Evolutionary conservation across 2,329 filamentous ascomycete species (phyloP).

Genomic region (Penicillium sp.): DNA sequence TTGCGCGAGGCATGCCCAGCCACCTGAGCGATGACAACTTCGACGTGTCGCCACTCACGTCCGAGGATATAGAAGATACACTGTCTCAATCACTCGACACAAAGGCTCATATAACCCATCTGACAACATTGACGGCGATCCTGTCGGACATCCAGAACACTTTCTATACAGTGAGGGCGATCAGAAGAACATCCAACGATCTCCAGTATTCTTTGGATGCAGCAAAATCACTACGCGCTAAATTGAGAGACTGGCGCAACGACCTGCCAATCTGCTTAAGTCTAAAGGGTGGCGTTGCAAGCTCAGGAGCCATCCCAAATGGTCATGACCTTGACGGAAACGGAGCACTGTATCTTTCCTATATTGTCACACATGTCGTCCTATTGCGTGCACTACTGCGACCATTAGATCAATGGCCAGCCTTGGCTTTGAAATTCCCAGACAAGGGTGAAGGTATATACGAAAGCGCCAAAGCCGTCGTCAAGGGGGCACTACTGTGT

Average conservation of each 20-base stretch:
- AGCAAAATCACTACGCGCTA: neutral
- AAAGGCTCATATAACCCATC: neutral
- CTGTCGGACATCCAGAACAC: neutral
- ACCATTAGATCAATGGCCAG: neutral
- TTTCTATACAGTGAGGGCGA: neutral
- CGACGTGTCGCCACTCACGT: neutral
- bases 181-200: slow-evolving; percentile 1
- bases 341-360: slow-evolving; percentile 1
- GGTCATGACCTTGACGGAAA: neutral
- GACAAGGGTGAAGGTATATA: neutral
- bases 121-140: neutral
- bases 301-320: no score
- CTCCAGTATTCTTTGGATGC: slow-evolving; percentile 1
- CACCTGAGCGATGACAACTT: slow-evolving; percentile 1
- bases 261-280: neutral
- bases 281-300: no score
- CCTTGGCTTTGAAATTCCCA: neutral
- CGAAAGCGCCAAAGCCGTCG: neutral
- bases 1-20: slow-evolving; percentile 1
- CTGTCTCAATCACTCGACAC: neutral
- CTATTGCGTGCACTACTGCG: neutral
- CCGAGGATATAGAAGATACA: neutral
- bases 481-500: slow-evolving; percentile 1
- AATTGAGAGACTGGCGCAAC: neutral
- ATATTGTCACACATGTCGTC: slow-evolving; percentile 2